Percentiles rank a stretch among this genome's conserved stretches.
Conservation (phyloP, 73 alveolate genomes). For the Paramecium biaurelia region DNA sequence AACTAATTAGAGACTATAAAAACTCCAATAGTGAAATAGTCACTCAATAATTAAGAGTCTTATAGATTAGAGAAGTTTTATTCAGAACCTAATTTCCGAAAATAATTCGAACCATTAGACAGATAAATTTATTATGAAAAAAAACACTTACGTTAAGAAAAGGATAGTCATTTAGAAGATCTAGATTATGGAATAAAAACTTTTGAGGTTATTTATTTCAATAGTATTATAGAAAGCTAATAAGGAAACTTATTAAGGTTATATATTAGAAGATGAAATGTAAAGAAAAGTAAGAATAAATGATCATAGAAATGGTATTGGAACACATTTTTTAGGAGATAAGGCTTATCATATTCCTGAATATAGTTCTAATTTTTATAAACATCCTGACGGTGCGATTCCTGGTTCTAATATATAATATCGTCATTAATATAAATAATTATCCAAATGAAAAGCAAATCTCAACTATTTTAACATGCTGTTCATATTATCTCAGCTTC, state of each 20-base stretch:
- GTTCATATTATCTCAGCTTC: slow-evolving; percentile 26
- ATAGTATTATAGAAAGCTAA: neutral
- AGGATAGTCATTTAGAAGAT: slow-evolving; percentile 35
- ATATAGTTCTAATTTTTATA: neutral
- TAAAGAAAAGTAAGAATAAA: slow-evolving; percentile 15
- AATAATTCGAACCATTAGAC: neutral
- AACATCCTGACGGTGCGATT: slow-evolving; percentile 31
- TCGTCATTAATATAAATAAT: neutral
- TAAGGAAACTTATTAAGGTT: neutral
- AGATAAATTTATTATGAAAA: slow-evolving; percentile 10
- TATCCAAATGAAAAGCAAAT: slow-evolving; percentile 2
- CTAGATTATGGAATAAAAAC: slow-evolving; percentile 23
- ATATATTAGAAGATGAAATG: slow-evolving; percentile 36
- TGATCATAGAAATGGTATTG: slow-evolving; percentile 18
- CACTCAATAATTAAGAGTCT: slow-evolving; percentile 4
- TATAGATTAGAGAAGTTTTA: neutral
- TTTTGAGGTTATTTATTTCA: neutral
- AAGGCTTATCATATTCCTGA: slow-evolving; percentile 47
- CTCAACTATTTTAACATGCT: slow-evolving; percentile 1
- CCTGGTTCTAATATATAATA: slow-evolving; percentile 26
- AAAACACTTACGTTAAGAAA: slow-evolving; percentile 28
- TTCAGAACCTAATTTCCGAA: neutral
- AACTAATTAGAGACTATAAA: neutral
- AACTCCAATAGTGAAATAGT: neutral
- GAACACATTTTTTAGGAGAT: slow-evolving; percentile 37